These are phyloP conservation scores for Paramyrothecium sp. DNA, from an alignment of 2,329 filamentous ascomycete genomes.

Conservation along the genomic window DNA sequence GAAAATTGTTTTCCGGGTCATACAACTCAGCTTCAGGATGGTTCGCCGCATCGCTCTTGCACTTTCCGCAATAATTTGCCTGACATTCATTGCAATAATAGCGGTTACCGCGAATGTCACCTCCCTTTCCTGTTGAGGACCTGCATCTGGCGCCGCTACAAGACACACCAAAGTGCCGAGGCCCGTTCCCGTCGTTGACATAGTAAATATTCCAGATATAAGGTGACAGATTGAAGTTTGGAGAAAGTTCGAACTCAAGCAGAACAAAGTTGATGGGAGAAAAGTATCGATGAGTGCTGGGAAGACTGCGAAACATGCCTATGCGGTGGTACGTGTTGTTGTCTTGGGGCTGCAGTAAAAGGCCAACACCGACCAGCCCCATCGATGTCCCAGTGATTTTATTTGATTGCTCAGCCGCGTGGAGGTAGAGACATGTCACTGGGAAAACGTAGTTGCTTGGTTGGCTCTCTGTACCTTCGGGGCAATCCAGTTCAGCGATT, in stretches of 20 bases:
- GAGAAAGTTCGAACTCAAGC: not conserved
- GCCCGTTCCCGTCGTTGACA: not conserved
- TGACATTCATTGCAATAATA: not conserved
- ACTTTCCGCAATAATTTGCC: not conserved
- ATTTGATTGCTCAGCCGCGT: not conserved
- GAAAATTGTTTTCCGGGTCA: too few species aligned
- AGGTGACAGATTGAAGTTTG: not conserved
- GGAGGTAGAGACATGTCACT: not conserved
- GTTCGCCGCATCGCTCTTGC: not conserved
- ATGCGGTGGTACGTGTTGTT: not conserved
- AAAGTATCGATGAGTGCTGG: not conserved
- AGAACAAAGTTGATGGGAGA: not conserved
- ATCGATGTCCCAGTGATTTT: not conserved
- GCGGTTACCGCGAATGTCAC: not conserved
- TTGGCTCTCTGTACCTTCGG: not conserved
- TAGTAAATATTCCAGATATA: not conserved
- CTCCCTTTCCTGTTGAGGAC: not conserved
- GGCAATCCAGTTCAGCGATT: not conserved
- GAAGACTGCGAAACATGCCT: not conserved
- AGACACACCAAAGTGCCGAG: not conserved
- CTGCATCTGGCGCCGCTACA: not conserved
- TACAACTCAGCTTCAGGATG: not conserved
- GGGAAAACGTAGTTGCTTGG: not conserved
- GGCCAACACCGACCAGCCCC: not conserved
- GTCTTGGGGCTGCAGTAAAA: not conserved